Evolutionary conservation across 2,329 filamentous ascomycete species (phyloP).

Genomic region (Cercospora sesami): DNA sequence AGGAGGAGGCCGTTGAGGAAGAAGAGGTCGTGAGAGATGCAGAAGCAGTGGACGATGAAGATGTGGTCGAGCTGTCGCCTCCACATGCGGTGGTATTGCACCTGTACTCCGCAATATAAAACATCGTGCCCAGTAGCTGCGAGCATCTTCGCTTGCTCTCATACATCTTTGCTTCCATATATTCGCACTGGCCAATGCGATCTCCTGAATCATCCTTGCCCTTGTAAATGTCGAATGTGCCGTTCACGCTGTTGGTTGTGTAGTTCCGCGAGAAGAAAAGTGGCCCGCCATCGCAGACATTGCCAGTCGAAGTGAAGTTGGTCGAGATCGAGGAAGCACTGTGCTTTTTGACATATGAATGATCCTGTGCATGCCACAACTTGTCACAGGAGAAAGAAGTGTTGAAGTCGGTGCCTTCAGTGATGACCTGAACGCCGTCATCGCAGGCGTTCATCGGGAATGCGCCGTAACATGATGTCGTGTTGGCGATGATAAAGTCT

Average conservation of each 20-base stretch:
- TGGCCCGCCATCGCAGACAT: constrained; percentile 16
- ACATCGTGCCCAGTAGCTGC: constrained; percentile 17
- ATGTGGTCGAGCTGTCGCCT: not conserved
- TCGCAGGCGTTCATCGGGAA: constrained; percentile 18
- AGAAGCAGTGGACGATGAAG: constrained; percentile 5
- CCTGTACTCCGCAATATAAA: constrained; percentile 14
- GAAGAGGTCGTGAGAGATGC: not conserved
- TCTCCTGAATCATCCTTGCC: constrained; percentile 16
- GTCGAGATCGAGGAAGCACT: constrained; percentile 2
- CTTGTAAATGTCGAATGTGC: constrained; percentile 21
- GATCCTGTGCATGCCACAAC: constrained; percentile 8
- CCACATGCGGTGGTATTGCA: constrained; percentile 22
- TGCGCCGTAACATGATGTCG: constrained; percentile 21
- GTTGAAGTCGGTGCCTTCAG: constrained; percentile 14
- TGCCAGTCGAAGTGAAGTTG: constrained; percentile 17
- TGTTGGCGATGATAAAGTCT: constrained; percentile 24
- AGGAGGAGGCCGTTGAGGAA: not conserved
- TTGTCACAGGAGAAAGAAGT: constrained; percentile 17
- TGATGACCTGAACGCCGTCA: constrained; percentile 19
- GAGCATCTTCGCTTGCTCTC: constrained; percentile 17
- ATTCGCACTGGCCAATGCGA: constrained; percentile 15
- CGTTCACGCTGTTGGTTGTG: constrained; percentile 13
- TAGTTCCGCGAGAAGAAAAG: constrained; percentile 18
- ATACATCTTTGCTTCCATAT: constrained; percentile 9
- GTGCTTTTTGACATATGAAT: constrained; percentile 15